Conservation (phyloP, 176 grass and related monocot species). For the Musa schizocarpa region DNA sequence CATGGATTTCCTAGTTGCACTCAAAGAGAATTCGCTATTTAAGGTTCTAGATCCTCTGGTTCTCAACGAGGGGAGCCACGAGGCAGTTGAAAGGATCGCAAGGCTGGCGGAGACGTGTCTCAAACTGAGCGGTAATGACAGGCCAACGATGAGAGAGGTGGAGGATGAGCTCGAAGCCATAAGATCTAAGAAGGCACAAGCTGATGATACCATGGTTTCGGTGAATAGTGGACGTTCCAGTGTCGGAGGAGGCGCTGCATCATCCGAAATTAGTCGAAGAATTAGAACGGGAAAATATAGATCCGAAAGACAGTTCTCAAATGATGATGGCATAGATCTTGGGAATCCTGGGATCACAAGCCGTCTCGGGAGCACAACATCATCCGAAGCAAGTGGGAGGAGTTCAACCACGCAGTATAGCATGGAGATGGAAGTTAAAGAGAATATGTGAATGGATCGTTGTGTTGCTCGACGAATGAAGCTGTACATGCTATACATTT, state of each 20-base stretch:
- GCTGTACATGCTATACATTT: too few species aligned
- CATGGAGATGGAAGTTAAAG: too few species aligned
- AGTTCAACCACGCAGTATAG: neutral
- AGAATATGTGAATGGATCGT: too few species aligned
- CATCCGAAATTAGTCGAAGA: neutral
- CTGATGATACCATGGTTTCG: neutral
- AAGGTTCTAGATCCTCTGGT: neutral
- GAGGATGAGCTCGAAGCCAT: neutral
- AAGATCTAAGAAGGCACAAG: neutral
- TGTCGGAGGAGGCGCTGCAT: neutral
- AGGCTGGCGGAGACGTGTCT: constrained; percentile 20
- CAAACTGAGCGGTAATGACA: constrained; percentile 18
- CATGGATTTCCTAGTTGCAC: neutral
- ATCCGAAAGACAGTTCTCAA: neutral
- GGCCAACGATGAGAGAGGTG: constrained; percentile 27
- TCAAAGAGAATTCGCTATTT: constrained; percentile 4
- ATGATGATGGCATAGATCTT: neutral
- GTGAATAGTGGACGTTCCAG: neutral
- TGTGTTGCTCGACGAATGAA: too few species aligned
- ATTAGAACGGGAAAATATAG: neutral
- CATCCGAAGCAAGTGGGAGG: neutral
- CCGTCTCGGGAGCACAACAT: neutral
- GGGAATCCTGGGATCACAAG: neutral
- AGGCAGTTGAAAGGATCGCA: constrained; percentile 12
- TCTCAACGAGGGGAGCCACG: neutral